Evolutionary conservation across 2,329 filamentous ascomycete genomes (phyloP), one percentile per base, ranked within the genome.

Genomic region (Neopestalotiopsis clavispora): DNA sequence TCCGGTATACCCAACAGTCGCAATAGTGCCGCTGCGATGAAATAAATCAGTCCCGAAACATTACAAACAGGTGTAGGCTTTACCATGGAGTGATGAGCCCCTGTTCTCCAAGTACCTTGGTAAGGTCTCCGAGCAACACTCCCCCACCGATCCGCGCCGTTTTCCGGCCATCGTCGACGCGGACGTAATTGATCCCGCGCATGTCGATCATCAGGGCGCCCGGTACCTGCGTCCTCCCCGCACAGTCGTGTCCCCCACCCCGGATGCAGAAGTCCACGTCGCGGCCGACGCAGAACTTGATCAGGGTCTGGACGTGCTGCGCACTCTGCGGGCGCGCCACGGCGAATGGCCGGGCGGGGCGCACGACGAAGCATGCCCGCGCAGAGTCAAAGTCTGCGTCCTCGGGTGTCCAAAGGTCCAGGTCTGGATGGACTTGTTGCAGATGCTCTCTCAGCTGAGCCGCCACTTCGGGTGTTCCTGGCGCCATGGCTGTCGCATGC

Each of bases 91-190:
- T 79, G 2, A 75, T 70, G 32, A 82, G 69, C 0, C 75, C 77
- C 45, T 77, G 70, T 38, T 75, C 71, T 9, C 72, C 72, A 17
- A 82, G 71, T 12, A 68, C 71, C 34, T 66, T 71, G 5, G 72
- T 68, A 17, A 81, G 65, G 17, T 79, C 75, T 7, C 74, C 69
- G 4, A 74, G 67, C 4, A 82, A 69, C 5, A 80, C 74, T 1
- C 81, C 81, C 4, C 80, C 81, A 4, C 81, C 80, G 10, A 83
- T 69, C 2, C 68, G 70, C 1, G 78, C 81, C 5, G 78, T 78
- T 58, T 73, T 69, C 28, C 72, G 71, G 17, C 75, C 73, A 0
- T 68, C 66, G 42, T 73, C 73, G 12, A 82, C 70, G 0, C 72
- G 34, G 12, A 82, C 74, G 14, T 75, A 70, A 12, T 74, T 71